Evolutionary conservation across 1,284 basidiomycete species (phyloP).

Genomic region (Fistulina hepatica): DNA sequence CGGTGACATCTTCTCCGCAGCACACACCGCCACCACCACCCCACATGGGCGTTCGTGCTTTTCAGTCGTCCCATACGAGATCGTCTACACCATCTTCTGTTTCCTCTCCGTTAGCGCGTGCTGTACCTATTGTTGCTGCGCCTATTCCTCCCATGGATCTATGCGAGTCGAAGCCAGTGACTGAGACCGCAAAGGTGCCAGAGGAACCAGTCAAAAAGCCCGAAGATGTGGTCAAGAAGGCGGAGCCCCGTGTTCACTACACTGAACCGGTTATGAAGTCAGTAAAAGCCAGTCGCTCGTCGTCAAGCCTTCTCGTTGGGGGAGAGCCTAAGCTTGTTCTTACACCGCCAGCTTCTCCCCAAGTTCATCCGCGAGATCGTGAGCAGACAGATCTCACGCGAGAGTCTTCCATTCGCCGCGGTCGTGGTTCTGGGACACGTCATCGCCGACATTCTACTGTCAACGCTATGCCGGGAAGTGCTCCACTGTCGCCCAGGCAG

Average conservation of each 20-base stretch:
- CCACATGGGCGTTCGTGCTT: too few species aligned
- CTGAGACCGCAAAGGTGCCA: too few species aligned
- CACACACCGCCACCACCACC: too few species aligned
- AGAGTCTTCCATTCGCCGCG: slow-evolving; percentile 36
- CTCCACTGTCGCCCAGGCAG: slow-evolving; percentile 83
- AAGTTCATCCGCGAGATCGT: slow-evolving; percentile 48
- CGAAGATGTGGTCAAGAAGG: too few species aligned
- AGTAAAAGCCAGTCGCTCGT: slow-evolving; percentile 52
- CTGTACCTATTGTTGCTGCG: slow-evolving; percentile 70
- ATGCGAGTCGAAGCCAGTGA: too few species aligned
- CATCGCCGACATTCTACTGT: slow-evolving; percentile 66
- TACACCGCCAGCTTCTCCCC: slow-evolving; percentile 68
- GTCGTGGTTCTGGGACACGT: too few species aligned
- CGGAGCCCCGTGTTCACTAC: slow-evolving; percentile 12
- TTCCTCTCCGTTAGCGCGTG: slow-evolving; percentile 71
- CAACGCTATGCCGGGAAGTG: slow-evolving; percentile 51
- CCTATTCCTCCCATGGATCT: slow-evolving; percentile 51
- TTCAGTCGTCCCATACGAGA: slow-evolving; percentile 53
- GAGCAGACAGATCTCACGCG: slow-evolving; percentile 26
- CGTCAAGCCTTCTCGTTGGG: slow-evolving; percentile 51
- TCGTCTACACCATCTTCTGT: slow-evolving; percentile 78
- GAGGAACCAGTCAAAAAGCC: too few species aligned
- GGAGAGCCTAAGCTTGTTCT: slow-evolving; percentile 57
- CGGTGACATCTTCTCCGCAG: slow-evolving; percentile 25
- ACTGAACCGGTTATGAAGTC: slow-evolving; percentile 22